A percentile compares a stretch with the other conserved stretches of the same genome.
These are phyloP conservation scores for Saccharomyces hybrid DNA, from an alignment of 1,139 yeast genomes.

Conservation along the genomic window DNA sequence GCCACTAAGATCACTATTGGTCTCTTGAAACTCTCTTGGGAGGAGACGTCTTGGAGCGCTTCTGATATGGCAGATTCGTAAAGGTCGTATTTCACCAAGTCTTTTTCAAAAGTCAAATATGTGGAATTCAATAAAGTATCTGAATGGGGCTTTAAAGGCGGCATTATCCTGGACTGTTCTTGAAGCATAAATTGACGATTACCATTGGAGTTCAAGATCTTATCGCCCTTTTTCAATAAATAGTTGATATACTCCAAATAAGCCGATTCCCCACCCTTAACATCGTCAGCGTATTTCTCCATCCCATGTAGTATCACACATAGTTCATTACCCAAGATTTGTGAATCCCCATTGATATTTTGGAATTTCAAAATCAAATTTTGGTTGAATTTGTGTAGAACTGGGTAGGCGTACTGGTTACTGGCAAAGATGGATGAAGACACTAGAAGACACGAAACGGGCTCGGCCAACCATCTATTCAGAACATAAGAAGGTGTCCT, in stretches of 20 bases:
- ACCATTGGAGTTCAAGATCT: slow-evolving; percentile 7
- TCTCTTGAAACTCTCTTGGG: slow-evolving; percentile 9
- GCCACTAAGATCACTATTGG: slow-evolving; percentile 45
- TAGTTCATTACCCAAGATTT: slow-evolving; percentile 19
- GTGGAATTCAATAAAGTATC: slow-evolving; percentile 50
- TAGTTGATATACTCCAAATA: slow-evolving; percentile 49
- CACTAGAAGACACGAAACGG: slow-evolving; percentile 47
- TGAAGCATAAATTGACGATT: not conserved
- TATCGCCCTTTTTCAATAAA: slow-evolving; percentile 35
- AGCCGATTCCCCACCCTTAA: slow-evolving; percentile 40
- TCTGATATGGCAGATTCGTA: slow-evolving; percentile 59
- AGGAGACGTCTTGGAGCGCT: slow-evolving; percentile 43
- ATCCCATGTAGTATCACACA: slow-evolving; percentile 39
- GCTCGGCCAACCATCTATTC: slow-evolving; percentile 59
- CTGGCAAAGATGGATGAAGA: slow-evolving; percentile 48
- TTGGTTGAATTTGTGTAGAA: slow-evolving; percentile 50
- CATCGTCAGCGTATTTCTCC: slow-evolving; percentile 34
- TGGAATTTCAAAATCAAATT: slow-evolving; percentile 28
- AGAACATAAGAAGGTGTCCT: slow-evolving; percentile 43
- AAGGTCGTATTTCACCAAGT: slow-evolving; percentile 54
- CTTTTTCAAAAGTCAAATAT: slow-evolving; percentile 65
- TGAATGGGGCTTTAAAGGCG: slow-evolving; percentile 67
- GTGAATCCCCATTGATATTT: slow-evolving; percentile 27
- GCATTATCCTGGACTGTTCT: slow-evolving; percentile 24
- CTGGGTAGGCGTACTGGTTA: slow-evolving; percentile 55